A percentile compares a stretch with the other conserved stretches of the same genome.
These are phyloP conservation scores for Phytophthora tubulina DNA, from an alignment of 352 stramenopile genomes.

Conservation along the genomic window DNA sequence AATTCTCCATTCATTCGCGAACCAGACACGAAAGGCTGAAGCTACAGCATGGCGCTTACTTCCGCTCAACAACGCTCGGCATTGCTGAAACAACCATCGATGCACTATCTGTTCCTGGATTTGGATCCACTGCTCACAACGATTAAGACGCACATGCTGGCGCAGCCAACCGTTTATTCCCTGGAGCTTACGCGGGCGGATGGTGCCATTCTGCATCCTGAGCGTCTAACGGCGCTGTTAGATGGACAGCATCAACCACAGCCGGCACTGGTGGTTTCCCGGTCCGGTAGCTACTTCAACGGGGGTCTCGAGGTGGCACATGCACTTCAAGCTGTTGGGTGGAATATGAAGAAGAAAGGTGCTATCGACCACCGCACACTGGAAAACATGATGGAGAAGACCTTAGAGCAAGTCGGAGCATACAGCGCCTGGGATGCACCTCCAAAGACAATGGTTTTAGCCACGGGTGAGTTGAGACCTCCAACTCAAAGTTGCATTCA, in stretches of 20 bases:
- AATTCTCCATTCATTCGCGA: not conserved
- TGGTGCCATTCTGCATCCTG: conserved; percentile 11
- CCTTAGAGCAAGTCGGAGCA: conserved; percentile 11
- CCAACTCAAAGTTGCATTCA: conserved; percentile 17
- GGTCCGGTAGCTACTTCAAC: conserved; percentile 27
- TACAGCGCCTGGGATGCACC: not conserved
- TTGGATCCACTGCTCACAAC: conserved; percentile 16
- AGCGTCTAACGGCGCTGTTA: conserved; percentile 12
- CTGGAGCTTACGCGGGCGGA: conserved; percentile 7
- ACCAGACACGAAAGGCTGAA: not conserved
- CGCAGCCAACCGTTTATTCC: conserved; percentile 19
- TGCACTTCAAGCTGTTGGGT: not conserved
- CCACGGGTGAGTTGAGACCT: conserved; percentile 11
- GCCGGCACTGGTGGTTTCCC: not conserved
- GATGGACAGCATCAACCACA: conserved; percentile 2
- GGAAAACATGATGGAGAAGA: conserved; percentile 22
- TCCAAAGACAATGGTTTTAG: conserved; percentile 11
- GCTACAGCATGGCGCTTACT: not conserved
- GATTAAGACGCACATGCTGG: conserved; percentile 11
- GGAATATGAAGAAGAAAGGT: conserved; percentile 22
- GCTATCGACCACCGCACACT: conserved; percentile 19
- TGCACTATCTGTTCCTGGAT: conserved; percentile 15
- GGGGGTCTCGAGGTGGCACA: conserved; percentile 13
- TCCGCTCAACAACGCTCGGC: not conserved
- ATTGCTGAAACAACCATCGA: not conserved